Evolutionary conservation across 352 stramenopile genomes (phyloP).

Genomic region (Phytophthora chlamydospora): DNA sequence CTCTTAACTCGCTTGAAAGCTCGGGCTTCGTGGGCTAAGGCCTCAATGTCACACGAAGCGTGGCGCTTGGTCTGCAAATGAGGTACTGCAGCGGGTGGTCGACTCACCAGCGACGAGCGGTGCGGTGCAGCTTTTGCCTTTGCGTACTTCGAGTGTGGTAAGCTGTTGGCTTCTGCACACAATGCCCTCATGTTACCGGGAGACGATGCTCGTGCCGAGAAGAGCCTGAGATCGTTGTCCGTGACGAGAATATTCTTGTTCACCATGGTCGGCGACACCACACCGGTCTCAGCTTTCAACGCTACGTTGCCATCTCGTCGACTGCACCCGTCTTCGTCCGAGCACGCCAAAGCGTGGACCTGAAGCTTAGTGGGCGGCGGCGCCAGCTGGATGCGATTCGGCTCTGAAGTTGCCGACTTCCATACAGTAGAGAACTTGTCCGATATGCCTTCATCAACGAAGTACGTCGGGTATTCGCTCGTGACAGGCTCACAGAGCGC

Average conservation of each 20-base stretch:
- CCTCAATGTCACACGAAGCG: conserved; percentile 16
- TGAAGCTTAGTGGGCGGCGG: conserved; percentile 17
- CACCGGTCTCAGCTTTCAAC: conserved; percentile 22
- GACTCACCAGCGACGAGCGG: background rate
- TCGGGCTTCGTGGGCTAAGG: conserved; percentile 6
- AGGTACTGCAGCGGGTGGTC: background rate
- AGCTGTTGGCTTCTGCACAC: background rate
- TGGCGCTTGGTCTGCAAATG: conserved; percentile 15
- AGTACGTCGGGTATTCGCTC: conserved; percentile 21
- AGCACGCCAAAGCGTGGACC: conserved; percentile 17
- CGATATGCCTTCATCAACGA: conserved; percentile 25
- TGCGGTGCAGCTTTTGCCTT: conserved; percentile 10
- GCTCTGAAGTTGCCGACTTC: background rate
- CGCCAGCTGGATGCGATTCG: background rate
- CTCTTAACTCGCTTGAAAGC: conserved; percentile 21
- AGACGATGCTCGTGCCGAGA: conserved; percentile 20
- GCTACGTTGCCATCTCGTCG: background rate
- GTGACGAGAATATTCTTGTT: conserved; percentile 60
- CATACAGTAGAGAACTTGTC: background rate
- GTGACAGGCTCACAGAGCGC: conserved; percentile 9
- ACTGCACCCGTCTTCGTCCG: background rate
- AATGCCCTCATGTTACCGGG: conserved; percentile 26
- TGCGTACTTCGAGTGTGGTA: conserved; percentile 11
- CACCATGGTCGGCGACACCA: conserved; percentile 42
- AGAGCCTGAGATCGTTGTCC: conserved; percentile 49